Evolutionary conservation across 257 asterid genomes (phyloP).

Genomic region (Avicennia marina): DNA sequence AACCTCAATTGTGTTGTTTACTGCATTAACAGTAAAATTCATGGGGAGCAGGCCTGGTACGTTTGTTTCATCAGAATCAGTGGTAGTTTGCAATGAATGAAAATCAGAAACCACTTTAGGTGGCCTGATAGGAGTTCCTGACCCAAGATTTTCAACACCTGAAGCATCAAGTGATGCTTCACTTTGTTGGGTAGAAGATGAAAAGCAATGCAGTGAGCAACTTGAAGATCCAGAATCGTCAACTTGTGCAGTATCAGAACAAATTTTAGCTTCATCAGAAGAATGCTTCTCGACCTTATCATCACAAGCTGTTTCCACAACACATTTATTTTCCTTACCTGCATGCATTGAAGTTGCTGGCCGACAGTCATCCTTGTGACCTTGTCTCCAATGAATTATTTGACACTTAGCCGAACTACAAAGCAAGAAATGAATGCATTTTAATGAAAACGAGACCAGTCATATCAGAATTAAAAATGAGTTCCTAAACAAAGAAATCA

Average conservation of each 20-base stretch:
- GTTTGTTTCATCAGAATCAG: conserved; percentile 25
- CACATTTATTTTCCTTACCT: conserved; percentile 24
- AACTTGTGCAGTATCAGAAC: conserved; percentile 22
- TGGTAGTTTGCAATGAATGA: conserved; percentile 11
- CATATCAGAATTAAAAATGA: background rate
- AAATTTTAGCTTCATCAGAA: conserved; percentile 20
- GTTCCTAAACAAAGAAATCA: background rate
- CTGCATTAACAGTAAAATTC: conserved; percentile 14
- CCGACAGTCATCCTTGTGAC: conserved; percentile 79
- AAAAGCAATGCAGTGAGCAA: conserved; percentile 31
- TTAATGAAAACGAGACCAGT: background rate
- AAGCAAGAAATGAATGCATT: background rate
- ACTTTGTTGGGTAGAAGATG: conserved; percentile 35
- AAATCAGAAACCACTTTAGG: conserved; percentile 23
- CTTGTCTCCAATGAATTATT: conserved; percentile 94
- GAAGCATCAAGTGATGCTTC: conserved; percentile 35
- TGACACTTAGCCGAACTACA: conserved; percentile 92
- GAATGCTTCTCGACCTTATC: conserved; percentile 19
- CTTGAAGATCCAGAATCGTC: conserved; percentile 32
- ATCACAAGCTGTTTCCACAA: conserved; percentile 23
- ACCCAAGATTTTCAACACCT: conserved; percentile 22
- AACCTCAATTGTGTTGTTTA: conserved; percentile 4
- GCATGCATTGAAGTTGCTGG: conserved; percentile 32
- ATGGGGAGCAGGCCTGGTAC: conserved; percentile 19
- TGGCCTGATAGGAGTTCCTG: conserved; percentile 22